Evolutionary conservation across 2,329 filamentous ascomycete genomes (phyloP).

Genomic region (Aspergillaceae sp.): DNA sequence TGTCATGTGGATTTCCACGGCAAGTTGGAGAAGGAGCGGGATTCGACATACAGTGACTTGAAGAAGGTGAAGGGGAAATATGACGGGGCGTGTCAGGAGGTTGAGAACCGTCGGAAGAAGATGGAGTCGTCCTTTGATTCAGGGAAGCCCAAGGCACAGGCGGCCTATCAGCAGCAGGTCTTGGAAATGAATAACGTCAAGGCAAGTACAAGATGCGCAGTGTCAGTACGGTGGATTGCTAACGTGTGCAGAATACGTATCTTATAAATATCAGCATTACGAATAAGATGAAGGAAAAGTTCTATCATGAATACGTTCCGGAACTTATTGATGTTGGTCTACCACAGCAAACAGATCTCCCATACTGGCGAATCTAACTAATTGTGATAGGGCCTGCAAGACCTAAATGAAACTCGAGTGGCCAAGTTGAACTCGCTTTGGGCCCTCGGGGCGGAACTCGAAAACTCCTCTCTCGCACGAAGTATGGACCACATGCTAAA

Average conservation of each 20-base stretch:
- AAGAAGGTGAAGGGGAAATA: slow-evolving; percentile 91
- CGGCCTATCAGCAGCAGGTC: slow-evolving; percentile 83
- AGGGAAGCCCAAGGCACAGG: slow-evolving; percentile 78
- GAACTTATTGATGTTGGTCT: slow-evolving; percentile 73
- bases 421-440: slow-evolving; percentile 77
- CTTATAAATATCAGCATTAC: slow-evolving; percentile 92
- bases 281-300: slow-evolving; percentile 94
- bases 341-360: too few species aligned
- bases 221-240: slow-evolving; percentile 13
- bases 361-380: too few species aligned
- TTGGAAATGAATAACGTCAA: slow-evolving; percentile 96
- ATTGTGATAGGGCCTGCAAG: slow-evolving; percentile 58
- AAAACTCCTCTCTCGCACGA: slow-evolving; percentile 66
- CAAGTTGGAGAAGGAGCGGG: slow-evolving; percentile 83
- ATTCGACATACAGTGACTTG: slow-evolving; percentile 72
- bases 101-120: slow-evolving; percentile 92
- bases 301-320: slow-evolving; percentile 94
- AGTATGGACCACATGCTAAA: slow-evolving; percentile 65
- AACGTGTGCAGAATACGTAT: slow-evolving; percentile 66
- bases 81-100: slow-evolving; percentile 84
- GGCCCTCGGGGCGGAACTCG: slow-evolving; percentile 69
- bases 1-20: slow-evolving; percentile 79
- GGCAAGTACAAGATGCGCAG: slow-evolving; percentile 12
- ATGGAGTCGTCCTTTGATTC: slow-evolving; percentile 83
- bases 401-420: slow-evolving; percentile 82